Evolutionary conservation across 495 filamentous ascomycete species (phyloP), one percentile per base, ranked within the genome.

Genomic region (Staphylotrichum longicolle): DNA sequence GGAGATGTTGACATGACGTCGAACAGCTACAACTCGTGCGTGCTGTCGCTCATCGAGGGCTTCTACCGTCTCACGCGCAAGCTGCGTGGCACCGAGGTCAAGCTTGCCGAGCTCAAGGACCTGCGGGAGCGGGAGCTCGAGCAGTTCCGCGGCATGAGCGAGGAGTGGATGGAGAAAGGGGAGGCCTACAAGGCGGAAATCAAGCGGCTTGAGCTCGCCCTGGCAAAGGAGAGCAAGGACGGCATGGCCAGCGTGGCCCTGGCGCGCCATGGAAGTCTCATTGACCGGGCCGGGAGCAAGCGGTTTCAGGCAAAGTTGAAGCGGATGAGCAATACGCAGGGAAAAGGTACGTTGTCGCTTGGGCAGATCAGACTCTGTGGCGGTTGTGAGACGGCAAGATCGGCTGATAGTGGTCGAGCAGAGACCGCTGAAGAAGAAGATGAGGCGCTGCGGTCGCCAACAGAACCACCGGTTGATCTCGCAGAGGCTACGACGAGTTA

Each of bases 181-280:
- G 34, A 63, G 7, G 68, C 70, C 41, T 83, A 80, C 67, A 79
- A 74, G 51, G 65, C 69, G 0, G 80, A 84, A 57, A 69, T 83
- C 52, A 81, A 80, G 62, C 70, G 75, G 7, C 70, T 84, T 5
- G 81, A 83, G 62, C 64, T 82, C 7, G 60, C 78, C 10, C 54
- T 84, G 41, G 75, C 75, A 0, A 77, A 69, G 40, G 73, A 75
- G 11, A 79, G 77, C 41, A 73, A 72, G 33, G 74, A 78, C 53
- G 81, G 81, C 12, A 66, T 83, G 50, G 78, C 76, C 48, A 71
- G 71, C 7, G 80, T 83, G 0, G 66, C 73, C 0, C 49, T 83
- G 27, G 76, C 78, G 2, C 70, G 81, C 27, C 71, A 75, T 3
- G 75, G 70, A 39, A 81, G 77, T 46, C 54, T 77, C 20, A 64